Base-by-base conservation (phyloP, 805 yeast genomes). In the Tetrapisispora namnaoensis region DNA sequence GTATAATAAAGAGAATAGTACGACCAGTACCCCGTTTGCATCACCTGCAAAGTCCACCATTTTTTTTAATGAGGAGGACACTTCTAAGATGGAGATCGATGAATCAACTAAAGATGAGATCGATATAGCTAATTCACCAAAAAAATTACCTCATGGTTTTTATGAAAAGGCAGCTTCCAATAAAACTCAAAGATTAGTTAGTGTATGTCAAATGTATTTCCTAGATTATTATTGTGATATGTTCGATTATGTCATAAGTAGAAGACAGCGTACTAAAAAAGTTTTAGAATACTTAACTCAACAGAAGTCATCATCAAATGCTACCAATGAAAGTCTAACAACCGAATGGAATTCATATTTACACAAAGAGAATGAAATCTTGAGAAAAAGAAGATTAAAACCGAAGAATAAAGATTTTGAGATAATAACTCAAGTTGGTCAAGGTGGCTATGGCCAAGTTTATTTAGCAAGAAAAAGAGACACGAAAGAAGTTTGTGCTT, bases 381-480 rank as follows among this genome's bases (percentile, higher is more conserved):
- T 93, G 58, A 78, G 99, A 56, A 88, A 88, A 64, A 78, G 97
- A 62, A 78, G 99, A 63, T 74, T 88, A 51, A 87, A 88, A 67
- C 95, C 97, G 35, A 86, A 84, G 64, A 93, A 90, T 63, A 90
- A 90, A 57, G 99, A 93, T 67, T 93, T 93, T 64, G 95, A 89
- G 63, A 86, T 91, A 73, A 83, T 93, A 55, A 93, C 99, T 1
- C 99, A 93, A 70, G 97, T 93, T 32, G 99, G 99, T 14, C 99
- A 93, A 71, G 99, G 99, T 62, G 99, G 99, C 3, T 93, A 93
- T 63, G 99, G 99, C 22, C 97, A 93, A 69, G 99, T 93, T n/a
- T 93, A 87, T 60, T 71, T 93, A 53, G 97, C 99, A 1, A 78
- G 90, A 56, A 93, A 93, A 73, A 83, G 82, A 56, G 99, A 93